Evolutionary conservation across 1,284 basidiomycete species (phyloP), one percentile per base, ranked within the genome.

Genomic region (Thelephora terrestris): DNA sequence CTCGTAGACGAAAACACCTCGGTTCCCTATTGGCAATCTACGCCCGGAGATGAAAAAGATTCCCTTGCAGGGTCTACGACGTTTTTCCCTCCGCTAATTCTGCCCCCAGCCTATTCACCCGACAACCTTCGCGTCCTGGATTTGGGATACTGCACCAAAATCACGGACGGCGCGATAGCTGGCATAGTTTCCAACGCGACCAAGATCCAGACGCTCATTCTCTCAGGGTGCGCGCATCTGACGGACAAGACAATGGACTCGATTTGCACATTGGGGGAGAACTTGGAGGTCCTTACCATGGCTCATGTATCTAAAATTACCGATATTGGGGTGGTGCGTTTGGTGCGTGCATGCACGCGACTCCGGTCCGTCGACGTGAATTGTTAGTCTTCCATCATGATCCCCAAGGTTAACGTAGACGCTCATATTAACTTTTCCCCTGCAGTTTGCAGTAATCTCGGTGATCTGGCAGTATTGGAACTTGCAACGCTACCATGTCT

Each of bases 361-460:
- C 67, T 97, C 29, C 75, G 85, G 47, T 90, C 88, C 60, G 73
- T 96, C 50, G 93, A 96, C 61, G 67, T 96, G 43, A 87, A 90
- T 43, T 91, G 91, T 91, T 63, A 70, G 79, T 76, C 9, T 16
- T 27, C 17, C 38, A 16, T 25, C n/a, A 21, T 12, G n/a, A 9
- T 32, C 14, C 29, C 29, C 7, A 10, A 32, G 29, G 14, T 32
- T 32, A 42, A 12, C 5, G 20, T 42, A 25, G 12, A 23, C 20
- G 17, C 25, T 14, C 39, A 52, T 39, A 27, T 35, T 25, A 53
- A 21, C 57, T 23, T 5, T 17, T 18, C 14, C 5, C 24, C 35
- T 40, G 14, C 55, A 90, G 86, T 82, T 65, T 93, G 90, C 64
- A 75, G 81, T 24, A 74, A 80, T 49, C 67, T 97, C 47, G 94